phyloP scores from a whole-genome alignment of 1,284 basidiomycete species.

The Rhodotorula sp. region DNA sequence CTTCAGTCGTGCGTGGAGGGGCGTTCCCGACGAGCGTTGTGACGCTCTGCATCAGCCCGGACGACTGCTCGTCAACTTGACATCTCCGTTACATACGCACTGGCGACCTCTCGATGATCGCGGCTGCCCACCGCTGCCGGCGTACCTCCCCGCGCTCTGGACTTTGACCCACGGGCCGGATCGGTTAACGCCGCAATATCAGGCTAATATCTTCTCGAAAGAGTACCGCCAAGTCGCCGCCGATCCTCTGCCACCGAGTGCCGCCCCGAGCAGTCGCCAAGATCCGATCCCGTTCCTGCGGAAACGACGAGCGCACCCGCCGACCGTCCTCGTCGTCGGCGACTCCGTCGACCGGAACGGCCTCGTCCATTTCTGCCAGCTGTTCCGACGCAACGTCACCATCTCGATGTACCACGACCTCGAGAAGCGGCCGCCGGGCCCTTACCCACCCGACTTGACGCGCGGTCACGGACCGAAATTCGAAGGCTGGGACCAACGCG shows the following conservation, averaged over 20 bases:
- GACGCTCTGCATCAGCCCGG: slow-evolving; percentile 30
- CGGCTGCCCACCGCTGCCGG: slow-evolving; percentile 28
- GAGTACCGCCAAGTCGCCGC: slow-evolving; percentile 29
- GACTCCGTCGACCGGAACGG: slow-evolving; percentile 42
- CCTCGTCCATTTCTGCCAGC: slow-evolving; percentile 40
- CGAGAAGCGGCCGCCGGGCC: slow-evolving; percentile 19
- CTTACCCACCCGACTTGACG: slow-evolving; percentile 29
- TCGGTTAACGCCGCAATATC: slow-evolving; percentile 16
- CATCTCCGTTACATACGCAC: slow-evolving; percentile 33
- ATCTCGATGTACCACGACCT: slow-evolving; percentile 39
- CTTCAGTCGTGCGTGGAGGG: not conserved
- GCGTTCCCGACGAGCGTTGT: slow-evolving; percentile 11
- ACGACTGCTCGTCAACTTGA: slow-evolving; percentile 37
- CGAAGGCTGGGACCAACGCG: slow-evolving; percentile 40
- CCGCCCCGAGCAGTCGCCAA: not conserved
- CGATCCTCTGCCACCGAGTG: slow-evolving; percentile 10
- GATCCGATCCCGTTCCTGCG: slow-evolving; percentile 36
- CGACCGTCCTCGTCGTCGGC: slow-evolving; percentile 37
- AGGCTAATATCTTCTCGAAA: slow-evolving; percentile 17
- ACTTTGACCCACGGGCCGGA: slow-evolving; percentile 28
- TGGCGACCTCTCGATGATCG: slow-evolving; percentile 34
- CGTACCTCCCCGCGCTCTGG: slow-evolving; percentile 40
- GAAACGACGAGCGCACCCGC: slow-evolving; percentile 19
- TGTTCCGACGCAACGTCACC: slow-evolving; percentile 34
- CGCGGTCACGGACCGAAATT: slow-evolving; percentile 35